These are phyloP conservation scores for Coemansia sp. DNA, from an alignment of 192 early-diverging fungal species.

Conservation along the genomic window DNA sequence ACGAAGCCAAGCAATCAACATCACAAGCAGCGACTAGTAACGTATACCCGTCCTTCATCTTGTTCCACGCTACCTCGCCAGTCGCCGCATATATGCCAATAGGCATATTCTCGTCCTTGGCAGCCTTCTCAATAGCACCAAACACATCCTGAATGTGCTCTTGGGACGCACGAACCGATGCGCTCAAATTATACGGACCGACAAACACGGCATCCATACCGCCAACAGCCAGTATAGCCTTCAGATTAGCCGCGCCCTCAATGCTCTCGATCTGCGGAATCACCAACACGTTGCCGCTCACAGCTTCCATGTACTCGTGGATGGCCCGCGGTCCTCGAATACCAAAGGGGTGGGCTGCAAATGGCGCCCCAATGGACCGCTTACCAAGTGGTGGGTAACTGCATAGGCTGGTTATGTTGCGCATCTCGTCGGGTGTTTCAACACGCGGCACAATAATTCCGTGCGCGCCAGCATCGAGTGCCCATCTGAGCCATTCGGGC, in stretches of 20 bases:
- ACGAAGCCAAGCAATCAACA: slow-evolving; percentile 41
- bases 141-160: slow-evolving; percentile 41
- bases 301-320: slow-evolving; percentile 35
- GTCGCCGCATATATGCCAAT: slow-evolving; percentile 50
- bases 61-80: slow-evolving; percentile 32
- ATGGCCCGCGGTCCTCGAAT: slow-evolving; percentile 40
- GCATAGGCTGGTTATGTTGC: slow-evolving; percentile 26
- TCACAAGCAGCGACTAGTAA: slow-evolving; percentile 55
- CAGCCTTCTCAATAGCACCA: slow-evolving; percentile 24
- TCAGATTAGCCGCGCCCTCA: slow-evolving; percentile 44
- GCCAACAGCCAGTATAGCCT: slow-evolving; percentile 30
- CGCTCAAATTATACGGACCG: slow-evolving; percentile 39
- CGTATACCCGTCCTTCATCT: slow-evolving; percentile 39
- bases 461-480: slow-evolving; percentile 55
- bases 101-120: slow-evolving; percentile 41
- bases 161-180: slow-evolving; percentile 29
- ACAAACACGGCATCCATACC: slow-evolving; percentile 55
- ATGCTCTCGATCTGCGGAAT: slow-evolving; percentile 58
- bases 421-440: slow-evolving; percentile 51
- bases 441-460: slow-evolving; percentile 54
- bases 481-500: slow-evolving; percentile 57
- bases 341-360: slow-evolving; percentile 41
- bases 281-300: slow-evolving; percentile 43
- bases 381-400: slow-evolving; percentile 46
- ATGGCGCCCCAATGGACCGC: slow-evolving; percentile 48